Conservation (phyloP, 805 yeast genomes). For the Phaffomyces thermotolerans region DNA sequence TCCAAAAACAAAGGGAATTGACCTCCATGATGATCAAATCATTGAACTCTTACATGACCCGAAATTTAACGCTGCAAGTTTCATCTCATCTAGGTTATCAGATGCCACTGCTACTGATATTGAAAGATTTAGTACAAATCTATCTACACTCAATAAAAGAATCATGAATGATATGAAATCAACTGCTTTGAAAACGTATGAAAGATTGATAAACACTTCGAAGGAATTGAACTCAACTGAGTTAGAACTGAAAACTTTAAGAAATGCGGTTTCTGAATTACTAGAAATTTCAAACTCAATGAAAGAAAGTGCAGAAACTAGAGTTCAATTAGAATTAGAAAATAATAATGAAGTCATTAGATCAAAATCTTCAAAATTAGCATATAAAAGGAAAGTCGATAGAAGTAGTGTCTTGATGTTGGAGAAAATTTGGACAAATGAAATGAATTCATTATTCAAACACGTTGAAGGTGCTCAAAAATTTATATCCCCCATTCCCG, state of each 20-base stretch:
- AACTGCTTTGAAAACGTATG: slow-evolving; percentile 55
- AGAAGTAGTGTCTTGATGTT: slow-evolving; percentile 65
- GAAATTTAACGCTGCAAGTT: slow-evolving; percentile 40
- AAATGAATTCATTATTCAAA: slow-evolving; percentile 59
- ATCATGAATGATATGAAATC: slow-evolving; percentile 52
- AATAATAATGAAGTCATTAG: slow-evolving; percentile 10
- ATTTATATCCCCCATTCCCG: slow-evolving; percentile 64
- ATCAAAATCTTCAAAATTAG: slow-evolving; percentile 4
- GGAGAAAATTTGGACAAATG: slow-evolving; percentile 76
- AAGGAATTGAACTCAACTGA: slow-evolving; percentile 58
- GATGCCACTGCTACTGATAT: slow-evolving; percentile 67
- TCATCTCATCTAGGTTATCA: slow-evolving; percentile 43
- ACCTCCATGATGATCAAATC: slow-evolving; percentile 19
- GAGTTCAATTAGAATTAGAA: slow-evolving; percentile 40
- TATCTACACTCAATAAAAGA: slow-evolving; percentile 40
- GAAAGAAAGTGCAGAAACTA: slow-evolving; percentile 51
- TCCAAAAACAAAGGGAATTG: slow-evolving; percentile 7
- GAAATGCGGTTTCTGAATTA: slow-evolving; percentile 53
- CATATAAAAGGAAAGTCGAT: slow-evolving; percentile 31
- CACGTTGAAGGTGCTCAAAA: slow-evolving; percentile 92
- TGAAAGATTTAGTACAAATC: slow-evolving; percentile 55
- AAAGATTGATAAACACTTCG: slow-evolving; percentile 51
- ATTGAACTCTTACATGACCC: slow-evolving; percentile 32
- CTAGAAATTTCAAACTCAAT: slow-evolving; percentile 53
- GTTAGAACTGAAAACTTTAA: slow-evolving; percentile 52